phyloP scores from a whole-genome alignment of 495 filamentous ascomycete species.

The Lasiosphaeris hirsuta region DNA sequence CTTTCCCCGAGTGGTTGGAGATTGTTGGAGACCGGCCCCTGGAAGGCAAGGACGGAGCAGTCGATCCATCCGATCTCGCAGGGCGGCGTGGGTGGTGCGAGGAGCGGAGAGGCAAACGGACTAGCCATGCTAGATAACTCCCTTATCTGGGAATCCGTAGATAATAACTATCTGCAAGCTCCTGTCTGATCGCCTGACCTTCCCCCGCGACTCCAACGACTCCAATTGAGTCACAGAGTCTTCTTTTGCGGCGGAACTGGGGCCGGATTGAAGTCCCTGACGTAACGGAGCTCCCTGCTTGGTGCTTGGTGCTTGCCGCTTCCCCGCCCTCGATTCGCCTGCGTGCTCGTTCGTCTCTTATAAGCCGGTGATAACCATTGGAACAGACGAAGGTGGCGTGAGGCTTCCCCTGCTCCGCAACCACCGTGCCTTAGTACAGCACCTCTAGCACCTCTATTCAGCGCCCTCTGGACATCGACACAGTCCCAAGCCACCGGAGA shows the following conservation, averaged over 20 bases:
- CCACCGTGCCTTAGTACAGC: conserved; percentile 11
- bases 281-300: conserved; percentile 4
- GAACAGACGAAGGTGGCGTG: conserved; percentile 7
- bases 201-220: no score
- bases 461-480: neutral
- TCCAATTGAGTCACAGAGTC: no score
- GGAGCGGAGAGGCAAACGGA: neutral
- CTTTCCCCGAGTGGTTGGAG: conserved; percentile 1
- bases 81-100: neutral
- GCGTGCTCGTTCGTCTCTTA: neutral
- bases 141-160: no score
- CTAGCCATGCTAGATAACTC: neutral
- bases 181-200: no score
- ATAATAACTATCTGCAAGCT: no score
- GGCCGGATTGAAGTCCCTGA: neutral
- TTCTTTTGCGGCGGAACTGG: no score
- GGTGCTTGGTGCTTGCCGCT: no score
- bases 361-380: conserved; percentile 16
- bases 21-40: neutral
- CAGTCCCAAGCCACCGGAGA: no score
- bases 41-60: no score
- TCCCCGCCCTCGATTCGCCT: conserved; percentile 2
- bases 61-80: neutral
- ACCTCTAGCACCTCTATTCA: no score
- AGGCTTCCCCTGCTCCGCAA: neutral